Conservation (phyloP, 805 yeast genomes). For the Starmera caribaea region DNA sequence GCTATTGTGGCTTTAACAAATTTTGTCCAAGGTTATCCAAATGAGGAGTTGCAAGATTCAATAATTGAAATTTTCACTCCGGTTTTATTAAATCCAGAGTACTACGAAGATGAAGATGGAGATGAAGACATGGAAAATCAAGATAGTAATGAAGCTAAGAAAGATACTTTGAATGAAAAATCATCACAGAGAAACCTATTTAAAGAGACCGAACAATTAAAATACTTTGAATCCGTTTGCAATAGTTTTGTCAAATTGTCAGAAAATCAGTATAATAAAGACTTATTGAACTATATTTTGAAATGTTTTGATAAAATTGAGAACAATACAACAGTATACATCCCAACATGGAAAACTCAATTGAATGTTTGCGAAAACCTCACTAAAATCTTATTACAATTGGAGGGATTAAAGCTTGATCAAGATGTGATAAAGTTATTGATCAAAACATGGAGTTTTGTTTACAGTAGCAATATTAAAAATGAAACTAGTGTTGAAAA, state of each 20-base stretch:
- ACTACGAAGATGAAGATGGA: conserved; percentile 29
- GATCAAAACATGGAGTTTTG: conserved; percentile 14
- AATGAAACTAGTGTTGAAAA: conserved; percentile 38
- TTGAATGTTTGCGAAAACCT: conserved; percentile 34
- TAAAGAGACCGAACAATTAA: conserved; percentile 38
- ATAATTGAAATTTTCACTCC: conserved; percentile 21
- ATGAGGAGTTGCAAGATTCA: conserved; percentile 21
- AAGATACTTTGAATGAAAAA: conserved; percentile 22
- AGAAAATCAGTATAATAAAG: conserved; percentile 11
- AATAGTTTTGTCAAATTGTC: conserved; percentile 20
- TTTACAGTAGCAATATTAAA: conserved; percentile 23
- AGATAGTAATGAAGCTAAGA: neutral
- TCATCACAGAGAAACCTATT: conserved; percentile 33
- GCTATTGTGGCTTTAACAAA: conserved; percentile 45
- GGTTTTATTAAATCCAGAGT: conserved; percentile 27
- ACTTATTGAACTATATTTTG: conserved; percentile 21
- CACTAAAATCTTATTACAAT: conserved; percentile 10
- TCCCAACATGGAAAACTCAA: conserved; percentile 56
- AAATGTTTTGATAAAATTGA: conserved; percentile 19
- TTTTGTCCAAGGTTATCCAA: conserved; percentile 32
- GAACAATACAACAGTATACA: conserved; percentile 14
- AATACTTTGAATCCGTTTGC: conserved; percentile 27
- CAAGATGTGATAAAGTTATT: conserved; percentile 5
- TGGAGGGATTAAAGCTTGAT: conserved; percentile 4
- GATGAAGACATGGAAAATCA: conserved; percentile 21